Base-by-base conservation (phyloP, 2,329 filamentous ascomycete genomes). In the Anthostomella pinea region DNA sequence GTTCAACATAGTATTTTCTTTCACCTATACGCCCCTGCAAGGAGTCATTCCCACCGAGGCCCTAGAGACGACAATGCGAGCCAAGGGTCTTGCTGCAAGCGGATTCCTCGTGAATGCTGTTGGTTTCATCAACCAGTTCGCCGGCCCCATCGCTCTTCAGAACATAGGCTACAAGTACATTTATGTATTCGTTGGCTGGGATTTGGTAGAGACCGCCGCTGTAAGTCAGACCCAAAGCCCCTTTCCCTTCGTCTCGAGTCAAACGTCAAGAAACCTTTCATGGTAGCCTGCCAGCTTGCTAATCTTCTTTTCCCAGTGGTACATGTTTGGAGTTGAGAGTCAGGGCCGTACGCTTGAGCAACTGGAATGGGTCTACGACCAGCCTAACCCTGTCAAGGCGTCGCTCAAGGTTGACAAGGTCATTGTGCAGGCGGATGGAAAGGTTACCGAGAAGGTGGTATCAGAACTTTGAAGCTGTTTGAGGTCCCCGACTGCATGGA, bases 351-450 rank as follows among this genome's bases (percentile, higher is more conserved):
- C 69, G 3, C 63, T 73, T 17, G 69, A 73, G 47, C 61, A 72
- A 49, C 60, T 73, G 22, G 68, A 70, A 45, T 70, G 68, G 67
- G 66, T 73, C 8, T 73, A 72, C 53, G 54, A 68, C 47, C 69
- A 72, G 49, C 63, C 66, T 16, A 67, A 68, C 44, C 69, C 69
- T 1, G 70, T 73, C 56, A 69, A 70, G 54, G 70, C 70, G 8
- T 73, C 70, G 4, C 58, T 65, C 39, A 60, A 58, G 33, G 60
- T 72, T 45, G 85, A 72, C 48, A 70, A 69, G 58, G 59, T 73
- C 34, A 59, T 73, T 27, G 49, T 73, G 11, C 63, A 65, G 44
- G 53, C 58, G 10, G 67, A 72, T 33, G 70, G 70, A 21, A 63
- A 58, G 13, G 67, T 72, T 8, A 61, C 62, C 7, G 68, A 70